A percentile compares a stretch with the other conserved stretches of the same genome.
phyloP scores from a whole-genome alignment of 176 grass and related monocot species.

The Oryza rufipogon region DNA sequence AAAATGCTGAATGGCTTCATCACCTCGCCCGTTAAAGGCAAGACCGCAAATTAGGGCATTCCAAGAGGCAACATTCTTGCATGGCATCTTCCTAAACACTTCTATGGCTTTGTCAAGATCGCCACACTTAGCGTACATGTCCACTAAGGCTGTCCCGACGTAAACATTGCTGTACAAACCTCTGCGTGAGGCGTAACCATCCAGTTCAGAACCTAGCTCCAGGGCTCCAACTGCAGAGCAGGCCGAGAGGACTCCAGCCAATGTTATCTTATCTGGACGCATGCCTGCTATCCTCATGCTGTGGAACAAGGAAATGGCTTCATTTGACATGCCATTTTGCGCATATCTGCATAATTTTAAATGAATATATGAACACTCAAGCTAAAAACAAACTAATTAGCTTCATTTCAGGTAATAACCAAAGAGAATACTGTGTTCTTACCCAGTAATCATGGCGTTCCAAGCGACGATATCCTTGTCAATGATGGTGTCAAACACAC shows the following conservation, averaged over 20 bases:
- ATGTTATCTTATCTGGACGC: conserved; percentile 71
- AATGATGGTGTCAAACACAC: conserved; percentile 55
- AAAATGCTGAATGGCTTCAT: conserved; percentile 69
- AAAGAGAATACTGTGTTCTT: conserved; percentile 34
- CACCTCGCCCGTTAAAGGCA: conserved; percentile 60
- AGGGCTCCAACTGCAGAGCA: conserved; percentile 77
- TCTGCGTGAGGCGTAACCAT: conserved; percentile 52
- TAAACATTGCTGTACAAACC: conserved; percentile 74
- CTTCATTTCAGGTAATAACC: background rate
- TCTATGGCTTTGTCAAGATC: conserved; percentile 55
- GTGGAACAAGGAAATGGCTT: conserved; percentile 83
- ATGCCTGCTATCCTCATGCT: conserved; percentile 57
- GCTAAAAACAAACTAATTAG: background rate
- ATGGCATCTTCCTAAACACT: conserved; percentile 60
- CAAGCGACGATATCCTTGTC: conserved; percentile 66
- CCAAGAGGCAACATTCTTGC: conserved; percentile 76
- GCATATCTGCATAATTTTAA: conserved; percentile 69
- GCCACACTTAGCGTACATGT: conserved; percentile 92
- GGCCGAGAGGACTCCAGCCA: conserved; percentile 79
- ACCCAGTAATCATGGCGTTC: conserved; percentile 93
- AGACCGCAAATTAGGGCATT: conserved; percentile 86
- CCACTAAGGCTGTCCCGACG: conserved; percentile 80
- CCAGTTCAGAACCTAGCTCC: conserved; percentile 65
- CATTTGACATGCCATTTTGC: conserved; percentile 82
- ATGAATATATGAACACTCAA: conserved; percentile 13